A percentile compares a stretch with the other conserved stretches of the same genome.
Conservation (phyloP, 805 yeast species). For the Groenewaldozyma salmanticensis region DNA sequence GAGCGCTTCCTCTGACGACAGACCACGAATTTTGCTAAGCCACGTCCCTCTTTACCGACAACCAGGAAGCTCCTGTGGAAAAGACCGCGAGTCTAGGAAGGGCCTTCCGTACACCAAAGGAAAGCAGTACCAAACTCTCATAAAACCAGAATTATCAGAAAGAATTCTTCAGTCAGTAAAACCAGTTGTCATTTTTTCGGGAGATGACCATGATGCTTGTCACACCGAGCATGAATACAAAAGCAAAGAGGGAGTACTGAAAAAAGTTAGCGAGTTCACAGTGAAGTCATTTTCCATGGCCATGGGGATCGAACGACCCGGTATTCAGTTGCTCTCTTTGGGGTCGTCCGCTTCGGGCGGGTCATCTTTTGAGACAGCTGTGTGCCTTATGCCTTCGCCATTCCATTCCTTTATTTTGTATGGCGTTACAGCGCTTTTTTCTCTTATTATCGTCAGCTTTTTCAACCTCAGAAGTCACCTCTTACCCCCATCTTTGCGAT, state of each 20-base stretch:
- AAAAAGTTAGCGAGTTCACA: conserved; percentile 59
- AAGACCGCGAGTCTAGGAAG: conserved; percentile 55
- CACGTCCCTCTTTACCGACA: conserved; percentile 85
- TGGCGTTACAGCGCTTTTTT: conserved; percentile 12
- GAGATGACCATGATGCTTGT: conserved; percentile 97
- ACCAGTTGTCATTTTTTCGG: conserved; percentile 71
- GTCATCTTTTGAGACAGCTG: conserved; percentile 17
- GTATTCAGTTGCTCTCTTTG: conserved; percentile 71
- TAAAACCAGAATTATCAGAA: conserved; percentile 50
- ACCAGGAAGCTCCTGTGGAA: conserved; percentile 58
- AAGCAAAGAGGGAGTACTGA: conserved; percentile 10
- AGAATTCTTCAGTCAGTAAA: conserved; percentile 46
- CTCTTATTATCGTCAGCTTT: conserved; percentile 3
- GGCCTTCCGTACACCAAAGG: conserved; percentile 68
- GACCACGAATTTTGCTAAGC: conserved; percentile 61
- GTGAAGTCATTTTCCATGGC: conserved; percentile 90
- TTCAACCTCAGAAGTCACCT: conserved; percentile 5
- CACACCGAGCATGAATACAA: conserved; percentile 48
- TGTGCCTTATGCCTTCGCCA: conserved; percentile 26
- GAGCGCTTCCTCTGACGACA: conserved; percentile 21
- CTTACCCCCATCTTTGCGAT: conserved; percentile 4
- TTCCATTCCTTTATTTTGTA: conserved; percentile 23
- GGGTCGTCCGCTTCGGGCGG: not conserved
- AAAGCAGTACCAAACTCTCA: conserved; percentile 82
- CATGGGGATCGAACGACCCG: conserved; percentile 80